A percentile compares a stretch with the other conserved stretches of the same genome.
Evolutionary conservation across 805 yeast species (phyloP).

Genomic region (Ogataea ganodermae): DNA sequence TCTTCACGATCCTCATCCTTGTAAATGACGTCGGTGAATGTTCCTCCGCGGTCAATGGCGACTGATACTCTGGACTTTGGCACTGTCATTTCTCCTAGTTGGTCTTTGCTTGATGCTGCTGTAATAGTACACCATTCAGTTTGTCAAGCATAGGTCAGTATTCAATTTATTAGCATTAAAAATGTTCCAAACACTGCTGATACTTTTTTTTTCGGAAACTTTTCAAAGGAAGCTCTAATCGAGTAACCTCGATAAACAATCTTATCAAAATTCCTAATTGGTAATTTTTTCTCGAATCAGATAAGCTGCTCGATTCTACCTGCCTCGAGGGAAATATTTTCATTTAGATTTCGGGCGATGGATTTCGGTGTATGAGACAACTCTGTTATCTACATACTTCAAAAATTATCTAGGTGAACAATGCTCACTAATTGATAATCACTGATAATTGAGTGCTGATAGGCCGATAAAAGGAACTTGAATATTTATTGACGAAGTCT

Average conservation of each 20-base stretch:
- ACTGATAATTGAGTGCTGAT: not conserved
- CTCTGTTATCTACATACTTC: too few relatives aligned
- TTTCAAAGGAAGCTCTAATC: conserved; percentile 9
- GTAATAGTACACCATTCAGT: too few relatives aligned
- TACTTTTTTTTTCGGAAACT: not conserved
- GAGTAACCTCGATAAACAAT: conserved; percentile 2
- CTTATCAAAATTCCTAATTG: conserved; percentile 2
- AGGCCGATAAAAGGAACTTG: not conserved
- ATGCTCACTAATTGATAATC: too few relatives aligned
- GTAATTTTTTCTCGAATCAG: conserved; percentile 2
- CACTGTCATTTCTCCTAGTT: conserved; percentile 3
- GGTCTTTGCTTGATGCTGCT: too few relatives aligned
- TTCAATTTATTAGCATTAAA: too few relatives aligned
- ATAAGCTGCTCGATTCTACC: conserved; percentile 8
- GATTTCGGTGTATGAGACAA: too few relatives aligned
- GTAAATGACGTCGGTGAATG: conserved; percentile 47
- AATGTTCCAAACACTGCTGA: too few relatives aligned
- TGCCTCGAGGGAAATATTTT: conserved; percentile 2
- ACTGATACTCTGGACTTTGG: conserved; percentile 5
- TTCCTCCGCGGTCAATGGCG: conserved; percentile 40
- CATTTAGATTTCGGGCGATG: not conserved
- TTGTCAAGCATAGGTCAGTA: too few relatives aligned
- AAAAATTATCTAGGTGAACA: too few relatives aligned
- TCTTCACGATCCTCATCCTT: conserved; percentile 42
- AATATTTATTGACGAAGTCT: not conserved